phyloP scores from a whole-genome alignment of 1,284 basidiomycete genomes.

The Coriolopsis trogii region DNA sequence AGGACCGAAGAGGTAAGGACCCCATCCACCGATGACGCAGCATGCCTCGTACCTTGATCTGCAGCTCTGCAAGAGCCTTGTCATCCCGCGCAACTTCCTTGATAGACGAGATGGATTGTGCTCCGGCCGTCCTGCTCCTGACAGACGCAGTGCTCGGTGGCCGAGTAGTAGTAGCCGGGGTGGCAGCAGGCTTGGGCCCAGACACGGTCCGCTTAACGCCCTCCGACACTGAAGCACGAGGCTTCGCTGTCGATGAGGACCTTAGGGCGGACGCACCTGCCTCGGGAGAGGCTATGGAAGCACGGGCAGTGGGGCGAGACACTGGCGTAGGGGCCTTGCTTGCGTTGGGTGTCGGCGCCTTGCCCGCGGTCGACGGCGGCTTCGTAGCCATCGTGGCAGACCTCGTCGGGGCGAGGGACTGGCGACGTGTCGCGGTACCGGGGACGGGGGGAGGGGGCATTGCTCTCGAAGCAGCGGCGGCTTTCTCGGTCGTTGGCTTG shows the following conservation, averaged over 20 bases:
- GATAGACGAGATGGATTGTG: slow-evolving; percentile 69
- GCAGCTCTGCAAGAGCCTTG: slow-evolving; percentile 58
- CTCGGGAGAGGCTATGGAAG: slow-evolving; percentile 54
- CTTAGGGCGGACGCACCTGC: slow-evolving; percentile 25
- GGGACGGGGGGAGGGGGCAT: slow-evolving; percentile 25
- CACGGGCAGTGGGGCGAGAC: slow-evolving; percentile 32
- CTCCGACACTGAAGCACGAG: slow-evolving; percentile 39
- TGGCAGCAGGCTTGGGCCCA: slow-evolving; percentile 30
- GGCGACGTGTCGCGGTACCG: slow-evolving; percentile 25
- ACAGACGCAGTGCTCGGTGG: slow-evolving; percentile 34
- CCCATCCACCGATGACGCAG: neutral
- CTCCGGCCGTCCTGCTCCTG: slow-evolving; percentile 43
- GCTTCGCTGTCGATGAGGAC: slow-evolving; percentile 32
- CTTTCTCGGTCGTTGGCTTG: slow-evolving; percentile 41
- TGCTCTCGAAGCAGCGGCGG: slow-evolving; percentile 40
- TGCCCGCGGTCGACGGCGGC: neutral
- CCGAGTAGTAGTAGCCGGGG: slow-evolving; percentile 21
- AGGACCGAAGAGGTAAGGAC: slow-evolving; percentile 12
- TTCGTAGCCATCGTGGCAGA: neutral
- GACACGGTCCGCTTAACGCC: slow-evolving; percentile 36
- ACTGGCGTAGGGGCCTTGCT: slow-evolving; percentile 36
- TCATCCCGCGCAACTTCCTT: slow-evolving; percentile 65
- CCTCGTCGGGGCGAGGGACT: slow-evolving; percentile 35
- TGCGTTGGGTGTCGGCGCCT: slow-evolving; percentile 49
- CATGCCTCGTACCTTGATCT: slow-evolving; percentile 52